These are phyloP conservation scores for Solanum pimpinellifolium DNA, from an alignment of 257 asterid genomes.

Conservation along the genomic window DNA sequence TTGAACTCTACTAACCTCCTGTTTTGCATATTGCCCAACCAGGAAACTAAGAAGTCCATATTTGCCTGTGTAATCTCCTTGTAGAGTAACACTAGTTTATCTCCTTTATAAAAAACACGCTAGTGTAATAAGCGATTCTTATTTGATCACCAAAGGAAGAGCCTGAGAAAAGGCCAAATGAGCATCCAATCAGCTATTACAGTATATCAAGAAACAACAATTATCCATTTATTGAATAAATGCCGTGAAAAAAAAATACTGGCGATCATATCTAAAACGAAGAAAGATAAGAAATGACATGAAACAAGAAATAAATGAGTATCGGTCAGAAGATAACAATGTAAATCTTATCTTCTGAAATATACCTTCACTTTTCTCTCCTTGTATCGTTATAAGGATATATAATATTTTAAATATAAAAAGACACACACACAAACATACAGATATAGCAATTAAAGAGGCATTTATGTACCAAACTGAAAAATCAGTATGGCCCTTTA, in stretches of 20 bases:
- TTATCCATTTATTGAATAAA: not conserved
- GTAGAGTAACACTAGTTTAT: not conserved
- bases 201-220: not conserved
- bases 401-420: not conserved
- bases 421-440: not conserved
- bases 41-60: not conserved
- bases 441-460: not conserved
- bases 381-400: not conserved
- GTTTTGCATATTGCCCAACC: not conserved
- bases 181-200: not conserved
- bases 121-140: not conserved
- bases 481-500: not conserved
- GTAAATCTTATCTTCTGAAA: not conserved
- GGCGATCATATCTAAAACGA: not conserved
- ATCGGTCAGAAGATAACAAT: not conserved
- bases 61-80: not conserved
- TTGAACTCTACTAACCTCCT: not conserved
- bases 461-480: not conserved
- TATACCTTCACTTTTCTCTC: not conserved
- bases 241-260: not conserved
- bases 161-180: not conserved
- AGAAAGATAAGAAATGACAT: not conserved
- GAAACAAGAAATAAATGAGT: not conserved
- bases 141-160: not conserved
- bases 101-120: not conserved